Evolutionary conservation across 2,329 filamentous ascomycete genomes (phyloP).

Genomic region (Colletotrichum sp.): DNA sequence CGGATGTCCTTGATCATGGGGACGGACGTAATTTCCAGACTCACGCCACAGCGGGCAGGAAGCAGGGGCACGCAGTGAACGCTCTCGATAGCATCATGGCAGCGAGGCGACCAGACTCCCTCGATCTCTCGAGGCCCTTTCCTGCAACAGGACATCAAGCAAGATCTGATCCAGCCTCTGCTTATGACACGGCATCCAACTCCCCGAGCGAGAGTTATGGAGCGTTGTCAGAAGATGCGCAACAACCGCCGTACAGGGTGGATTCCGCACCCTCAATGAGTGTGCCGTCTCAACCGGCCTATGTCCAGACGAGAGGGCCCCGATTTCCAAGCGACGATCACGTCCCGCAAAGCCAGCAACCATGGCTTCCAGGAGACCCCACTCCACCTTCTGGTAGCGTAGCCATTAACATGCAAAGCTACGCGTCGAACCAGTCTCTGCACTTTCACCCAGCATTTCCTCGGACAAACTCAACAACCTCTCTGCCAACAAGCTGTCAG

Average conservation of each 20-base stretch:
- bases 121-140: neutral
- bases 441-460: neutral
- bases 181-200: neutral
- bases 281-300: neutral
- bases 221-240: neutral
- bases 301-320: neutral
- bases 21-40: neutral
- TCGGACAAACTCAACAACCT: neutral
- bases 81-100: slow-evolving; percentile 42
- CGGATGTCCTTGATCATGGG: neutral
- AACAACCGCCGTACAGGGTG: neutral
- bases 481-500: neutral
- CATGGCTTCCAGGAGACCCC: neutral
- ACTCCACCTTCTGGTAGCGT: neutral
- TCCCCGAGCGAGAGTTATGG: neutral
- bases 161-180: neutral
- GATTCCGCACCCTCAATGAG: neutral
- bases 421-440: neutral
- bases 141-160: neutral
- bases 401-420: neutral
- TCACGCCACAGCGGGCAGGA: neutral
- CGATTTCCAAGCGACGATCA: neutral
- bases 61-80: neutral
- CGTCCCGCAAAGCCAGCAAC: neutral
- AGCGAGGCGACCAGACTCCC: slow-evolving; percentile 34